Base-by-base conservation (phyloP, 257 asterid genomes). In the Ajuga chamaepitys region DNA sequence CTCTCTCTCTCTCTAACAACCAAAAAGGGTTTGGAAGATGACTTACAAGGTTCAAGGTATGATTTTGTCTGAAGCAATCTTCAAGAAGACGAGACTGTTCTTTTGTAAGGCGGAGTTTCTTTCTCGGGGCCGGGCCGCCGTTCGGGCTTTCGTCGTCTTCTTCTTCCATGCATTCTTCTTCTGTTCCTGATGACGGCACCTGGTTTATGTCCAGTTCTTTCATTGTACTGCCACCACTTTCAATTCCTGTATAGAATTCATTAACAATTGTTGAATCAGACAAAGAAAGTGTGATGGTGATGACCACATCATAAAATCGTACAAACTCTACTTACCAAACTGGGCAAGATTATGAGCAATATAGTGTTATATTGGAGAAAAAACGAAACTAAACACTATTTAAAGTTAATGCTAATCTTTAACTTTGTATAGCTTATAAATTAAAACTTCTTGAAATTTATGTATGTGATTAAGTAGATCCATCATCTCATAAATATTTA, bases 11-110 rank as follows among this genome's bases (percentile, higher is more conserved):
- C 28, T 53, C 42, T 9, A 10, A 45, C 38, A 14, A 44, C 7
- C 7, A 44, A 61, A 12, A 22, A 41, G 30, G 55, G 32, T 7
- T 62, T 18, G 2, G 4, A 24, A 21, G n/a, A 8, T 71, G 2
- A 28, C 72, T 14, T 77, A 89, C 97, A 5, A 86, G 91, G 74
- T 83, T 89, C 66, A 89, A 68, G 74, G 91, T 82, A 73, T 89
- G 94, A 48, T 85, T 80, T 24, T 45, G 85, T 58, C 70, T 83
- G 80, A 87, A 89, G 74, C 84, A 85, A 64, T 87, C 84, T 79
- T 89, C 97, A 64, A 87, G 97, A 32, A 89, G 85, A 26, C 76
- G 86, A 68, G 97, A 83, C 54, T 89, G 97, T 30, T 82, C 84
- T 62, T 74, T 83, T 7, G 85, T 87, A 7, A 89, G 88, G 1